Evolutionary conservation across 768 basidiomycete genomes (phyloP).

Genomic region (Dioszegia crocea): DNA sequence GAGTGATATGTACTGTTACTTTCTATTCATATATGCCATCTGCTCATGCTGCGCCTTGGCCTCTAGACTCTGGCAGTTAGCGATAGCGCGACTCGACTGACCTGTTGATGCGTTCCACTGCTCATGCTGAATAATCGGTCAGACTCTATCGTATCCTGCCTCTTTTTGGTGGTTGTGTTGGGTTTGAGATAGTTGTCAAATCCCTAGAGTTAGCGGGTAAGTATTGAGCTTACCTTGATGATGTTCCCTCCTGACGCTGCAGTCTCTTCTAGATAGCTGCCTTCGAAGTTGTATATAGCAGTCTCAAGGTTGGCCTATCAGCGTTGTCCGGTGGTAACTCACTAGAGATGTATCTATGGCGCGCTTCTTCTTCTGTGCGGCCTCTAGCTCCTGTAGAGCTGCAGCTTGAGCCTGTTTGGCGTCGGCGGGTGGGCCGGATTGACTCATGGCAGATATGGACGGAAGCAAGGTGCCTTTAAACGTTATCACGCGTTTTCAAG

Average conservation of each 20-base stretch:
- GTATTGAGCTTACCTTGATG: constrained; percentile 44
- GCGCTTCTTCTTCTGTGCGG: constrained; percentile 34
- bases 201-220: constrained; percentile 23
- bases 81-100: neutral
- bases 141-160: constrained; percentile 36
- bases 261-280: constrained; percentile 51
- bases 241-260: constrained; percentile 51
- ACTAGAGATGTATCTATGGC: constrained; percentile 35
- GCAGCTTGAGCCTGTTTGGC: constrained; percentile 46
- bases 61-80: constrained; percentile 6
- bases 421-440: constrained; percentile 41
- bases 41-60: constrained; percentile 8
- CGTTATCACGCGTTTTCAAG: too few species aligned
- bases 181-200: constrained; percentile 52
- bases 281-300: constrained; percentile 51
- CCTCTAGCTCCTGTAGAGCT: constrained; percentile 38
- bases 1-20: neutral
- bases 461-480: too few species aligned
- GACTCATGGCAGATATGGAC: constrained; percentile 31
- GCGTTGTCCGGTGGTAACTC: neutral
- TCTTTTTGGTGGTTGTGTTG: constrained; percentile 23
- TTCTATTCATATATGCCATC: neutral
- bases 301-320: constrained; percentile 50
- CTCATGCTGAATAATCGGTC: constrained; percentile 51
- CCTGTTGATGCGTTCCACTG: constrained; percentile 47